Conservation (phyloP, 225 moss, liverwort and hornwort species). For the Thuidium tamariscinum region DNA sequence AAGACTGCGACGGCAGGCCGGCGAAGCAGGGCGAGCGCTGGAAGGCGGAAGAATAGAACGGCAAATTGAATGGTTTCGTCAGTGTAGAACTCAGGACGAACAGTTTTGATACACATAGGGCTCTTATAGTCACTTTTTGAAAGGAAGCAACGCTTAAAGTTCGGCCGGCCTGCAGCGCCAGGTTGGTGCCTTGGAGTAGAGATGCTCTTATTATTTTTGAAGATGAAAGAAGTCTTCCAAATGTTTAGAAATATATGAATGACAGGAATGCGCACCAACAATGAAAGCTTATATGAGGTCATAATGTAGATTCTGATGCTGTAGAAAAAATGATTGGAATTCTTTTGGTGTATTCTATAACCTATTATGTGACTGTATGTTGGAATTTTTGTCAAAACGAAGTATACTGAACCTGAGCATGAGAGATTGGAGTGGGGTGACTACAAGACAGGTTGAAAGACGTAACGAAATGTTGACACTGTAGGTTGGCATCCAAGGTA, state of each 20-base stretch:
- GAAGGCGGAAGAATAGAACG: no score
- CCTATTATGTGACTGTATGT: not conserved
- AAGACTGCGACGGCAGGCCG: no score
- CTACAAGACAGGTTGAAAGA: not conserved
- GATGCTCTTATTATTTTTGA: not conserved
- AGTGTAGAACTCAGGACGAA: no score
- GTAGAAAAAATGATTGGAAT: not conserved
- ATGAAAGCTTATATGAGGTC: not conserved
- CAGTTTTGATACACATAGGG: no score
- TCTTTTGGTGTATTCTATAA: not conserved
- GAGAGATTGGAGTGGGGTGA: not conserved
- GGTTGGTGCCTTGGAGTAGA: not conserved
- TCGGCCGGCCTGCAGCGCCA: not conserved
- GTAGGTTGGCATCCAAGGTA: not conserved
- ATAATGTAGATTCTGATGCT: not conserved
- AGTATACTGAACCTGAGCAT: not conserved
- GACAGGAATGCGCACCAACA: not conserved
- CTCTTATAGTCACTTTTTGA: not conserved
- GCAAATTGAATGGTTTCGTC: no score
- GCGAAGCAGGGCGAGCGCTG: no score
- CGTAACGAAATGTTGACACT: not conserved
- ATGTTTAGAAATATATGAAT: not conserved
- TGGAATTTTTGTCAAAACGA: not conserved
- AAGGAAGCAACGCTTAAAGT: not conserved
- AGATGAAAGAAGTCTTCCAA: not conserved